phyloP scores from a whole-genome alignment of 2,329 filamentous ascomycete genomes.

The Sporothrix protearum region DNA sequence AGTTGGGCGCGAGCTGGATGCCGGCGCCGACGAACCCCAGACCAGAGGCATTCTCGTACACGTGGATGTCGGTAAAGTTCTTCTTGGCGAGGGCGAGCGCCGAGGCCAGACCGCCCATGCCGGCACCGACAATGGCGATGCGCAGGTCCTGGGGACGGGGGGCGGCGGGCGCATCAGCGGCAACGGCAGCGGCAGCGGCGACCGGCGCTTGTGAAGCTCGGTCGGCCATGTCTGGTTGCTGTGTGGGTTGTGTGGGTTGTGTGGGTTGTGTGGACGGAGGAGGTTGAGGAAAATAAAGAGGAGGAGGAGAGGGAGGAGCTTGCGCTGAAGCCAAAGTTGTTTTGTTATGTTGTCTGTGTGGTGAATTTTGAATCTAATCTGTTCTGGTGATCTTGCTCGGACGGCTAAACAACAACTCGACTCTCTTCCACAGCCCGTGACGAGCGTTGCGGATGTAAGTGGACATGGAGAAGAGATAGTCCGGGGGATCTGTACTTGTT shows the following conservation, averaged over 20 bases:
- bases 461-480: not conserved
- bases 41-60: slow-evolving; percentile 69
- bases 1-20: slow-evolving; percentile 79
- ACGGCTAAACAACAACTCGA: not conserved
- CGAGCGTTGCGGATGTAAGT: not conserved
- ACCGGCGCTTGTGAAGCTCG: not conserved
- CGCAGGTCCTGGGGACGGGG: slow-evolving; percentile 26
- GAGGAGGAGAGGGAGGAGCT: not conserved
- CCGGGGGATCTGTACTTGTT: not conserved
- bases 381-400: not conserved
- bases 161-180: not conserved
- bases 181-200: not conserved
- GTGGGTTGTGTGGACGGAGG: not conserved
- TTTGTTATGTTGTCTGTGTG: not conserved
- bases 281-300: not conserved
- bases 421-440: slow-evolving; percentile 3
- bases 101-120: slow-evolving; percentile 72
- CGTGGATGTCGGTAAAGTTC: slow-evolving; percentile 67
- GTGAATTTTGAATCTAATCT: not conserved
- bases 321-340: not conserved
- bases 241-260: not conserved
- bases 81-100: slow-evolving; percentile 71
- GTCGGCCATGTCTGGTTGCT: not conserved
- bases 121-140: slow-evolving; percentile 38
- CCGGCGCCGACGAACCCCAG: slow-evolving; percentile 80